These are phyloP conservation scores for Quercus glauca DNA, from an alignment of 306 rosid genomes.

Conservation along the genomic window DNA sequence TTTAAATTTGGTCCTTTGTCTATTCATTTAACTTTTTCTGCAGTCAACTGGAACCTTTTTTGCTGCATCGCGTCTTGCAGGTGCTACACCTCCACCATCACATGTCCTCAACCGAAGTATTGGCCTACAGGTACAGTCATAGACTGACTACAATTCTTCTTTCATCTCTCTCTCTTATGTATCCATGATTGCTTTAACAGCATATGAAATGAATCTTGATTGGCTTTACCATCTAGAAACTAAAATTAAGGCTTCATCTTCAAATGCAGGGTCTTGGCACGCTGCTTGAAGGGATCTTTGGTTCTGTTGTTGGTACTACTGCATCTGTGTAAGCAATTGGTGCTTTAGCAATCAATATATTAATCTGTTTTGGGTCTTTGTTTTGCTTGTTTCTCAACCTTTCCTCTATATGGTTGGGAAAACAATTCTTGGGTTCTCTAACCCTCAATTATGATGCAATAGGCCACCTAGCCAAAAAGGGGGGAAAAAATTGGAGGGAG, in stretches of 20 bases:
- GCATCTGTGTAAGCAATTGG: constrained; percentile 83
- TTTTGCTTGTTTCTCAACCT: not conserved
- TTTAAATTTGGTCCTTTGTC: not conserved
- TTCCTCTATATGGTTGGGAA: not conserved
- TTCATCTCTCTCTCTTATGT: not conserved
- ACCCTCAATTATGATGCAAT: not conserved
- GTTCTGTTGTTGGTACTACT: constrained; percentile 70
- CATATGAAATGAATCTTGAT: constrained; percentile 3
- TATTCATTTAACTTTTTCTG: constrained; percentile 13
- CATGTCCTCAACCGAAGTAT: constrained; percentile 76
- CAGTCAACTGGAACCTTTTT: constrained; percentile 86
- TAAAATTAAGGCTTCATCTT: constrained; percentile 15
- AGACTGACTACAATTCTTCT: not conserved
- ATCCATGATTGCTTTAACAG: not conserved
- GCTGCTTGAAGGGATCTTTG: constrained; percentile 85
- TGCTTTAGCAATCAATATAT: not conserved
- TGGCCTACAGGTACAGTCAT: constrained; percentile 68
- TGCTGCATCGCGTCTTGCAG: constrained; percentile 96
- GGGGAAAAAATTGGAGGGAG: too few relatives aligned
- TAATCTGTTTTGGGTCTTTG: not conserved
- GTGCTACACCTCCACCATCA: constrained; percentile 94
- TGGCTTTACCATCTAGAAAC: not conserved
- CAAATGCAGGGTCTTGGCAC: constrained; percentile 69
- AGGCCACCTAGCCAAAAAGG: not conserved
- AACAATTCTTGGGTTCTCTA: not conserved